A percentile compares a stretch with the other conserved stretches of the same genome.
Conservation (phyloP, 2,329 filamentous ascomycete species). For the Aspergillus ochraceoroseus region DNA sequence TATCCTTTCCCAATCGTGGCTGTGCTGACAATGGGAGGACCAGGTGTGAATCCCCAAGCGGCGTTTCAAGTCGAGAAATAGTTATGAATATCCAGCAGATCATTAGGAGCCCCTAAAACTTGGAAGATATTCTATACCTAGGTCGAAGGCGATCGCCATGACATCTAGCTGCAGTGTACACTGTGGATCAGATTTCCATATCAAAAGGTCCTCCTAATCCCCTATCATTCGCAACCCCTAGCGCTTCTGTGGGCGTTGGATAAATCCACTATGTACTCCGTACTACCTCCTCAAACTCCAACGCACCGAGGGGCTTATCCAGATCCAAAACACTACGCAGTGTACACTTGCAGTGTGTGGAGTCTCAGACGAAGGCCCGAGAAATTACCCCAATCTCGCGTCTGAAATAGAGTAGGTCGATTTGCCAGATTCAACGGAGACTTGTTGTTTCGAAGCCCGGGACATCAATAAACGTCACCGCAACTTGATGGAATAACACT, state of each 20-base stretch:
- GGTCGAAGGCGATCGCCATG: too few relatives aligned
- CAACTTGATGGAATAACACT: too few relatives aligned
- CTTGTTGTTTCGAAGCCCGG: neutral
- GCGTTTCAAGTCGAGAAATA: neutral
- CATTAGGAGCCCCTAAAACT: too few relatives aligned
- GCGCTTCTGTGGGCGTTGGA: too few relatives aligned
- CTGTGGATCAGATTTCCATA: too few relatives aligned
- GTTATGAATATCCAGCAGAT: too few relatives aligned
- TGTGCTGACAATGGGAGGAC: conserved; percentile 3
- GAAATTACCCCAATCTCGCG: conserved; percentile 10
- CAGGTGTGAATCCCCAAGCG: conserved; percentile 1
- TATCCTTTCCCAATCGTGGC: conserved; percentile 15
- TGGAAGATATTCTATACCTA: too few relatives aligned
- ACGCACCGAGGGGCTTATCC: neutral
- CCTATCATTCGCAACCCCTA: too few relatives aligned
- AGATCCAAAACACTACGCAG: conserved; percentile 5
- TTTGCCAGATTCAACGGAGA: neutral
- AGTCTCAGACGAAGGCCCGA: conserved; percentile 11
- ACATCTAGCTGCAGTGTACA: too few relatives aligned
- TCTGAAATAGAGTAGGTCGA: neutral
- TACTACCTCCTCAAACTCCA: neutral
- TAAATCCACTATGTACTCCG: too few relatives aligned
- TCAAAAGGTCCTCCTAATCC: too few relatives aligned
- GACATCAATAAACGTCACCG: neutral
- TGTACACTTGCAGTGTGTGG: conserved; percentile 10